phyloP scores from a whole-genome alignment of 176 grass and related monocot species.

The Avena insularis region DNA sequence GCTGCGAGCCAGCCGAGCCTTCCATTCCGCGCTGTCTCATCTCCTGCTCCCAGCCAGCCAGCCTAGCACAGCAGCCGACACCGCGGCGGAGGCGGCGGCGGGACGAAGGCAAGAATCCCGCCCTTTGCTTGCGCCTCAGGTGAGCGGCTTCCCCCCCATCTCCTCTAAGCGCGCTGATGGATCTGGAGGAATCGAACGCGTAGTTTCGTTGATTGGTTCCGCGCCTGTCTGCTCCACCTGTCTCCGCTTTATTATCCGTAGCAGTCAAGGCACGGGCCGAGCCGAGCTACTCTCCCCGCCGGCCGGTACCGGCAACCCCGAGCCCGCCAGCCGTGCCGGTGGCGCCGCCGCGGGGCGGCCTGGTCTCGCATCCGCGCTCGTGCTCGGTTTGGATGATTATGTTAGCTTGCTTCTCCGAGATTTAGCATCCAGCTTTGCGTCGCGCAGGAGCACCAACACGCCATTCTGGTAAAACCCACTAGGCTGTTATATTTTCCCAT shows the following conservation, averaged over 20 bases:
- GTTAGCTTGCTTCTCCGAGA: no score
- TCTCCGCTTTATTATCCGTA: background rate
- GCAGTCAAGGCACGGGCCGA: background rate
- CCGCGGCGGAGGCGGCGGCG: background rate
- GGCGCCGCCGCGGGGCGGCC: no score
- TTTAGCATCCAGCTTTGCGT: background rate
- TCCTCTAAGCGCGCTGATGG: no score
- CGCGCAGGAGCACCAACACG: background rate
- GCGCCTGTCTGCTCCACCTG: background rate
- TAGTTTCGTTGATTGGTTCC: no score
- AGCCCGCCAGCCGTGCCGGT: background rate
- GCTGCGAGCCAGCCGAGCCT: background rate
- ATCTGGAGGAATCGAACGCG: background rate
- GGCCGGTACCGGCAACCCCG: background rate
- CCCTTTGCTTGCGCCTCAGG: slow-evolving; percentile 32
- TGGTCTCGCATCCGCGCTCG: no score
- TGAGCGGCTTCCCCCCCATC: background rate
- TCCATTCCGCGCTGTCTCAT: background rate
- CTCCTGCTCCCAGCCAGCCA: background rate
- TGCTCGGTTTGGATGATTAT: no score
- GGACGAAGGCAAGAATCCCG: slow-evolving; percentile 8
- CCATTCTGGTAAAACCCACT: background rate
- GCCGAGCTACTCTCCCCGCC: background rate
- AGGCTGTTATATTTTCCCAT: background rate
- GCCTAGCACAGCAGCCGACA: background rate